Evolutionary conservation across 139 green algal genomes (phyloP), one percentile per base, ranked within the genome.

Genomic region (Medakamo hakoo): DNA sequence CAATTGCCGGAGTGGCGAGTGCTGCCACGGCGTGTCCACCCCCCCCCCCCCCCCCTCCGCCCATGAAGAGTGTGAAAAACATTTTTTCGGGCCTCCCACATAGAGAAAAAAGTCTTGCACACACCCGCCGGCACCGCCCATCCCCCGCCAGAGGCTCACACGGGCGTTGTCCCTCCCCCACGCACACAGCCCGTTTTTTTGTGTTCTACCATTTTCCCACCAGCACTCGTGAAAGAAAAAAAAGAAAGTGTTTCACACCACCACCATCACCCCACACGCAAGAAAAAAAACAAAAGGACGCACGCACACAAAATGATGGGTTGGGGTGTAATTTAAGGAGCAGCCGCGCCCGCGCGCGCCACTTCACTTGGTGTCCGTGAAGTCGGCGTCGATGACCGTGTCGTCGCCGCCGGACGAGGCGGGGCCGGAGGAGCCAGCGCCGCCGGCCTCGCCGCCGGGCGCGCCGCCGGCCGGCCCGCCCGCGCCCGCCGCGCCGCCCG

Each of bases 361-460:
- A 71, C 27, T 48, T 64, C 60, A 72, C 57, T 83, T 69, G 58
- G 71, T 73, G 65, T 96, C 90, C 1, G 73, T 91, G 83, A 96
- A 97, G 73, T 97, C 92, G 30, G 92, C 92, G 58, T 99, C 93
- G 24, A 97, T 95, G 19, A 98, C 91, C 49, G 86, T 82, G 65
- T 93, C 92, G 70, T 86, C 81, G 25, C 68, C 76, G 32, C 66
- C 67, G 64, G 74, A 73, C 55, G 70, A 64, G 64, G 29, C 55
- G 55, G 30, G 63, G 26, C 49, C 77, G 27, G 70, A 52, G 27
- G 61, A 49, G n/a, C n/a, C n/a, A n/a, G n/a, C n/a, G n/a, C n/a
- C n/a, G 40, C 28, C 58, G 48, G 59, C 31, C n/a, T 65, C 68
- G 30, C 61, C 76, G 30, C 72, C 78, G 9, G 73, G 57, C 1